Evolutionary conservation across 257 asterid genomes (phyloP).

Genomic region (Petrea volubilis): DNA sequence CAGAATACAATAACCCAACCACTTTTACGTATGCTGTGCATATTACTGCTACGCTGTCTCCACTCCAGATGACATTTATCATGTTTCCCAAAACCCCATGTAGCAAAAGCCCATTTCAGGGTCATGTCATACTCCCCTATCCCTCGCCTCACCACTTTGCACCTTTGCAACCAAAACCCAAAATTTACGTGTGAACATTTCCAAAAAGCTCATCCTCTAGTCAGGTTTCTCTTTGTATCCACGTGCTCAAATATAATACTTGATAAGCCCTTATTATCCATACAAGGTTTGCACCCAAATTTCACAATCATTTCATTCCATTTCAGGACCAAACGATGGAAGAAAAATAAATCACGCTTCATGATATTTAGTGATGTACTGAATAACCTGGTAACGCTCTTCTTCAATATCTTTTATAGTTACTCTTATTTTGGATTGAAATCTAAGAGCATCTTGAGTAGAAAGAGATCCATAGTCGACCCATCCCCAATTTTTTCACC

Average conservation of each 20-base stretch:
- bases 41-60: too few species aligned
- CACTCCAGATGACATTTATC: background rate
- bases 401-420: background rate
- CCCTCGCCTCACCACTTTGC: background rate
- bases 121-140: background rate
- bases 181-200: background rate
- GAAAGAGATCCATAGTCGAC: background rate
- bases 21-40: too few species aligned
- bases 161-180: background rate
- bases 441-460: background rate
- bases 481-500: background rate
- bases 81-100: background rate
- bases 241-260: background rate
- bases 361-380: background rate
- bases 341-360: background rate
- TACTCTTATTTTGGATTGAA: background rate
- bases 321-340: background rate
- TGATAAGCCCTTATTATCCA: too few species aligned
- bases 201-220: background rate
- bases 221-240: background rate
- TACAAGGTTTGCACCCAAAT: background rate
- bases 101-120: background rate
- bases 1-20: background rate
- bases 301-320: background rate
- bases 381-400: background rate